Evolutionary conservation across 2,329 filamentous ascomycete genomes (phyloP), one percentile per base, ranked within the genome.

Genomic region (Rugonectria rugulosa): DNA sequence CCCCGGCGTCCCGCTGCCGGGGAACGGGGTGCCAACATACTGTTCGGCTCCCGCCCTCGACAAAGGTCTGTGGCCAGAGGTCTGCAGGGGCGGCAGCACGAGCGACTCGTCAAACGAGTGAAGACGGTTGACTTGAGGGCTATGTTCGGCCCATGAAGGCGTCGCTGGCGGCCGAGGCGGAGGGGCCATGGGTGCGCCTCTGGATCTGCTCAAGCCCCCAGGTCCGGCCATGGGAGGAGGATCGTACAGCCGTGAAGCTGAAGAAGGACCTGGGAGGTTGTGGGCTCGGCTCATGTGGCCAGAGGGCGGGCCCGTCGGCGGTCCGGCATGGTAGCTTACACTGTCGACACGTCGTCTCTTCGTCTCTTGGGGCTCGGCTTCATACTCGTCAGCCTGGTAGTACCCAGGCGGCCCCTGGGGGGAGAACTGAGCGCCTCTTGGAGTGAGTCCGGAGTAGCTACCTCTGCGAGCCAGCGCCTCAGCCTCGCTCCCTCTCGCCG

Each of bases 341-440:
- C 76, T 77, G 59, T 83, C 83, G 65, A 83, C 83, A 31, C 88
- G 83, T 19, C 88, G 83, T 53, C 87, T 82, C 68, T 90, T 90
- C 23, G 75, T 72, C 48, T 89, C 87, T 46, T 79, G 75, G 44
- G 77, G 78, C 15, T 71, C 62, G 12, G 71, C 67, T 11, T 78
- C 72, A 46, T 77, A 72, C 17, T 77, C 74, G 17, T 78, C 72
- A 23, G 61, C 48, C 1, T 73, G 68, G 42, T 67, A 65, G 27
- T 65, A 57, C 8, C 43, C 46, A 20, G 64, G 55, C 17, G 66
- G 57, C 15, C 66, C 57, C 26, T 68, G 68, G 10, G 63, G 49
- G 5, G 57, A 52, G 20, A 65, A 62, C 1, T 65, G 62, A 23
- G 67, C 34, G 15, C 62, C 59, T 43, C 64, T 63, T 10, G 45